Base-by-base conservation (phyloP, 768 basidiomycete species). In the Chalciporus chontae region DNA sequence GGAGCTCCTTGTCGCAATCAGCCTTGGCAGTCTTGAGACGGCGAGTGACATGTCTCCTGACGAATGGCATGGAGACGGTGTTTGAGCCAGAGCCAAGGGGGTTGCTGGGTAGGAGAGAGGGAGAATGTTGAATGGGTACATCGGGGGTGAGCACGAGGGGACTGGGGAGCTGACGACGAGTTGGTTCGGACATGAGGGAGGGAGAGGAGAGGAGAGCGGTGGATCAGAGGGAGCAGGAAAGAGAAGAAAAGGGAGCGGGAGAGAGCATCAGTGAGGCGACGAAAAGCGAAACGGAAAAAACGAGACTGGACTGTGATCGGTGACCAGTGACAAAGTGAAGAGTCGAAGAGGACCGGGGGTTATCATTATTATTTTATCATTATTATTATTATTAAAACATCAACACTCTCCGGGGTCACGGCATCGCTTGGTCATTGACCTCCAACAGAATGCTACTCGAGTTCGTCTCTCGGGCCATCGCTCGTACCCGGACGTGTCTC, bases 1-100 rank as follows among this genome's bases (percentile, higher is more conserved):
- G 85, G 8, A 99, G 82, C 70, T 96, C 93, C 75, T 89, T 90
- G 80, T 99, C 93, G 76, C 95, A 99, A 56, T 90, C 90, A 44
- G 89, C 83, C 75, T 99, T 98, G 50, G 95, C 94, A 4, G 87
- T 87, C 73, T 85, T 88, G 69, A 98, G 83, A 50, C 96, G 85
- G 55, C 92, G 83, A 34, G 88, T 91, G 61, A 98, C 91, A 73
- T 97, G 94, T 48, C 92, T 83, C 53, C 90, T 78, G 55, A 97
- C 90, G 66, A 92, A 91, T 52, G 90, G 89, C 90, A 92, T 92
- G 47, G 90, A 90, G 46, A 92, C 87, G 47, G 86, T 87, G 66
- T 87, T 87, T 23, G 85, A 77, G 45, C 75, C 76, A 5, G 83
- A 81, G 43, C 73, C 73, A 61, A 71, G 58, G 59, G 59, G 62